Evolutionary conservation across 345 rosid genomes (phyloP), one percentile per base, ranked within the genome.

Genomic region (Populus simonii): DNA sequence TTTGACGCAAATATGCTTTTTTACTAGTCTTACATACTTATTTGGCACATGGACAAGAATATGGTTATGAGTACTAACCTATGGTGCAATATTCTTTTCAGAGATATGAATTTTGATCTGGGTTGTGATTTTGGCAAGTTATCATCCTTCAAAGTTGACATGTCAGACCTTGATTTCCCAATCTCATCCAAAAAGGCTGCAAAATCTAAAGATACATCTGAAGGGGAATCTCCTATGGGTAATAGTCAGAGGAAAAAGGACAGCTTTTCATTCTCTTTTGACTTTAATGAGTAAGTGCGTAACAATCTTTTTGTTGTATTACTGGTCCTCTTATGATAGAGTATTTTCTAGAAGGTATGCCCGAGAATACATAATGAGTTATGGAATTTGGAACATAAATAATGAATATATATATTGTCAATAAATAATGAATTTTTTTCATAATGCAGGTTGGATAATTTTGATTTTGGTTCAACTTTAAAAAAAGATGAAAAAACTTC

Each of bases 101-200:
- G 91, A 88, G 99, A 96, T 77, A 88, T 91, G 86, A 92, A 89
- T 83, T 96, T 96, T 74, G 86, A 88, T 87, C 80, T 93, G 62
- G 95, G 86, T 77, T 91, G 85, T 78, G 92, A 89, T 78, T 91
- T 92, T 87, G 87, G 78, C 74, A 93, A 96, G 86, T 70, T 91
- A 41, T 79, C 97, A 77, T 90, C 96, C 23, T 89, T 93, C 83
- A 89, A 91, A 84, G 78, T 88, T 78, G 93, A 92, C 82, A 87
- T 91, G 91, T 84, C 91, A 71, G 98, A 92, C 76, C 88, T 96
- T 85, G 93, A 92, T 83, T 91, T 96, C 86, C 85, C 93, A 51
- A 75, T 85, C 80, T 83, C 94, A 68, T 70, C 89, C 62, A 83
- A 85, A 74, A 83, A 85, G 71, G 72, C 83, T 79, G 77, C 90